Evolutionary conservation across 2,329 filamentous ascomycete genomes (phyloP), one percentile per base, ranked within the genome.

Genomic region (Scytalidium sp.): DNA sequence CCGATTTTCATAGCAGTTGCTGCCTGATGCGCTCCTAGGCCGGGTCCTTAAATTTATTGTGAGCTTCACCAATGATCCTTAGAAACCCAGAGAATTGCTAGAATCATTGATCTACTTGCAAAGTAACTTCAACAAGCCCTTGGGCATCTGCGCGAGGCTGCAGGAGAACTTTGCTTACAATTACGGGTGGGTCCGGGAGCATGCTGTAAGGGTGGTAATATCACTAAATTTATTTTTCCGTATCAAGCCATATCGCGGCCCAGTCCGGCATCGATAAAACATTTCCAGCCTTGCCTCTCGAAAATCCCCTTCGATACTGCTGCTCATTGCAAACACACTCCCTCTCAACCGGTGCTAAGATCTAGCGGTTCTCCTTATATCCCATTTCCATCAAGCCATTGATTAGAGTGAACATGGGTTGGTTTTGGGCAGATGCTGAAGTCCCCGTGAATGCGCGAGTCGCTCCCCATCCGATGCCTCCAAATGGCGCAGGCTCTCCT

Each of bases 391-490:
- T 47, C 45, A 36, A 43, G 29, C 19, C 29, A 47, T 32, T 7
- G 13, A 27, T 27, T 13, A 7, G 13, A 36, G 5, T n/a, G 17
- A 36, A 36, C 51, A 84, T 84, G 81, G 81, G 81, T 57, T 83
- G 80, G 80, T 84, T 84, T 60, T 84, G 81, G 81, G 77, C 80
- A 53, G 80, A 84, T 54, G 54, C 69, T 42, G 62, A 74, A 48
- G 58, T 67, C 19, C 53, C 54, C 45, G 50, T 46, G 43, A 53
- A 50, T 49, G 54, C 56, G 29, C 57, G 50, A 54, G 50, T 56
- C 53, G 52, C 52, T 50, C 58, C 61, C 36, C 63, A 62, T 49
- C 58, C 62, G 42, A 50, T 57, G 29, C 44, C 53, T 19, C 21
- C 19, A 17, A 36, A 25, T 46, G 29, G 23, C 19, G n/a, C 41